Conservation (phyloP, 2,329 filamentous ascomycete species). For the Fusarium vanettenii region DNA sequence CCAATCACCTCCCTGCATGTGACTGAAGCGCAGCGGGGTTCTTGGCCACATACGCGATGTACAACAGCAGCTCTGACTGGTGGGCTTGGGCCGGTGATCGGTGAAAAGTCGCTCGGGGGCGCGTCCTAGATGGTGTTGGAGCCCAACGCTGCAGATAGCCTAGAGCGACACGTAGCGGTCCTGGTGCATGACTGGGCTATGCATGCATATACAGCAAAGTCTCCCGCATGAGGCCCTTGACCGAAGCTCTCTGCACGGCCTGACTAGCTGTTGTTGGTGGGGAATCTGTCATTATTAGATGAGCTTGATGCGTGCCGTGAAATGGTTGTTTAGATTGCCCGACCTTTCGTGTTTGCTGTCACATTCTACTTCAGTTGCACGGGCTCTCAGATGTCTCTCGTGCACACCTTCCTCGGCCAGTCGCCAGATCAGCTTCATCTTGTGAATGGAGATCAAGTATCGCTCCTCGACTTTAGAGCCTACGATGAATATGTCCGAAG, state of each 20-base stretch:
- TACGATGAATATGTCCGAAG: background rate
- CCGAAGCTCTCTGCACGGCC: background rate
- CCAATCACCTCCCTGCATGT: background rate
- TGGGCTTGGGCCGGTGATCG: background rate
- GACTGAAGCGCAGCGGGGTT: background rate
- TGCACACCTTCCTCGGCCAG: background rate
- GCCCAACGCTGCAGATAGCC: background rate
- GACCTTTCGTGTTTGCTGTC: background rate
- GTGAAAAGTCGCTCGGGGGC: background rate
- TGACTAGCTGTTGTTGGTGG: background rate
- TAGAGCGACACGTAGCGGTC: background rate
- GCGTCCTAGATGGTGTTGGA: background rate
- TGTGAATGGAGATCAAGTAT: background rate
- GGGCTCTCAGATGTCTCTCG: background rate
- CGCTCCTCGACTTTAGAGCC: background rate
- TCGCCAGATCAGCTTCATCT: background rate
- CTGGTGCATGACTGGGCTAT: background rate
- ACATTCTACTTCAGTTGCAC: background rate
- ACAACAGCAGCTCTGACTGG: background rate
- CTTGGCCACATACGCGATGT: background rate
- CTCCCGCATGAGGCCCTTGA: background rate
- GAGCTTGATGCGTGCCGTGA: background rate
- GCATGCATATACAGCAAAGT: background rate
- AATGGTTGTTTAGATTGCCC: background rate
- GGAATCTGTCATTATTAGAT: background rate